Conservation (phyloP, 306 rosid genomes). For the Vigna hirtella region DNA sequence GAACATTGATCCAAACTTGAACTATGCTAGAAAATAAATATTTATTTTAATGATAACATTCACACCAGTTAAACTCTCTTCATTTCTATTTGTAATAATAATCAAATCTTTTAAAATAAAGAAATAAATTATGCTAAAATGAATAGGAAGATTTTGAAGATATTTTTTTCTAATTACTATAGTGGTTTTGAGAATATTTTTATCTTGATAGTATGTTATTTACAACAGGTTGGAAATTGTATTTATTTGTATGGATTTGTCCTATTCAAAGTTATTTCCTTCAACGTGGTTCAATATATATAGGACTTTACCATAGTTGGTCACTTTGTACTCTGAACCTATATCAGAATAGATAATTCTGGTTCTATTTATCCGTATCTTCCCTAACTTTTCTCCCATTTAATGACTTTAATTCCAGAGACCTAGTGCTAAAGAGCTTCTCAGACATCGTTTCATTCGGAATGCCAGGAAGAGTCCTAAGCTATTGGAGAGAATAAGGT, state of each 20-base stretch:
- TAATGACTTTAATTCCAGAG: conserved; percentile 62
- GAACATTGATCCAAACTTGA: too few relatives aligned
- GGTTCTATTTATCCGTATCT: conserved; percentile 18
- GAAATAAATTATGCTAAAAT: too few relatives aligned
- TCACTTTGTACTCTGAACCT: not conserved
- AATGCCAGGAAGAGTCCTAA: conserved; percentile 83
- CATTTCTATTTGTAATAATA: too few relatives aligned
- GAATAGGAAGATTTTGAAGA: too few relatives aligned
- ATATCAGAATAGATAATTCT: not conserved
- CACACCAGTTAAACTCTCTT: too few relatives aligned
- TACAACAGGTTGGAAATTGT: too few relatives aligned
- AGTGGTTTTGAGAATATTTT: too few relatives aligned
- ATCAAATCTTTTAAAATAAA: too few relatives aligned
- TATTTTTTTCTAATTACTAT: too few relatives aligned
- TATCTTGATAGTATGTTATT: too few relatives aligned
- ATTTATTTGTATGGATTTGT: conserved; percentile 18
- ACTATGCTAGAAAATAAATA: too few relatives aligned
- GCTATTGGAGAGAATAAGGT: conserved; percentile 94
- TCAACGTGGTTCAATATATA: conserved; percentile 7
- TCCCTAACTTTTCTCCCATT: conserved; percentile 3
- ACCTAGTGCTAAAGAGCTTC: conserved; percentile 92
- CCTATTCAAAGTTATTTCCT: conserved; percentile 21
- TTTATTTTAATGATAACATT: too few relatives aligned
- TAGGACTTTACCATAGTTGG: not conserved
- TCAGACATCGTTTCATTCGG: conserved; percentile 83